Base-by-base conservation (phyloP, 225 moss, liverwort and hornwort genomes). In the Polytrichum commune region DNA sequence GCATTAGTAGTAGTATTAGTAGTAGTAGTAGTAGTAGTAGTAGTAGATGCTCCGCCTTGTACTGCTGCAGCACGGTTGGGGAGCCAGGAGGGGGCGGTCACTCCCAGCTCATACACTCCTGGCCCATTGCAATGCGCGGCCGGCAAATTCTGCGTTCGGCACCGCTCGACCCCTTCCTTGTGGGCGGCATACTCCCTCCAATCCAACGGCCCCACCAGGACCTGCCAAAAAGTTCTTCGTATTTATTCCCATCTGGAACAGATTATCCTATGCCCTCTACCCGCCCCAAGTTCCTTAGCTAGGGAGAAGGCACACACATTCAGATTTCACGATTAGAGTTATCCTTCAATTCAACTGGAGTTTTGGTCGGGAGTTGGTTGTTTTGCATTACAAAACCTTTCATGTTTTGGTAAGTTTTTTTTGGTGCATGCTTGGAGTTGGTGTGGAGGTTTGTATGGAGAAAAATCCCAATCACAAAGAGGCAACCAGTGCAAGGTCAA, bases 41-140 rank as follows among this genome's bases (percentile, higher is more conserved):
- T 8, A 1, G 18, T 1, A 7, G 33, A 7, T 1, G 35, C 35
- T 6, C 30, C 6, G 30, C 30, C 30, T 30, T 2, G 8, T 8
- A 8, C 30, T 30, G 35, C 9, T 9, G 46, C 3, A 46, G 46
- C 4, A 46, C 74, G 75, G 68, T 76, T 67, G 19, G 81, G 88
- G 56, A 82, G 77, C 75, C 86, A 83, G 5, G 71, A 77, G 29
- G 81, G 89, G 8, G 81, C 79, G 0, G 91, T 92, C 71, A 98
- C 83, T 19, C 95, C 98, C 54, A 98, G 73, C 72, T 98, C 98
- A 63, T 95, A 98, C 5, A 98, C 79, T 18, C 98, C 98, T 0
- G 95, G 81, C 24, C 92, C 92, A 26, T 62, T 25, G 28, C 83
- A 82, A 62, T 85, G 82, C n/a, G 80, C 81, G 30, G 74, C 77